phyloP scores from a whole-genome alignment of 1,284 basidiomycete genomes.

The Neotropicomus parvogracilis region DNA sequence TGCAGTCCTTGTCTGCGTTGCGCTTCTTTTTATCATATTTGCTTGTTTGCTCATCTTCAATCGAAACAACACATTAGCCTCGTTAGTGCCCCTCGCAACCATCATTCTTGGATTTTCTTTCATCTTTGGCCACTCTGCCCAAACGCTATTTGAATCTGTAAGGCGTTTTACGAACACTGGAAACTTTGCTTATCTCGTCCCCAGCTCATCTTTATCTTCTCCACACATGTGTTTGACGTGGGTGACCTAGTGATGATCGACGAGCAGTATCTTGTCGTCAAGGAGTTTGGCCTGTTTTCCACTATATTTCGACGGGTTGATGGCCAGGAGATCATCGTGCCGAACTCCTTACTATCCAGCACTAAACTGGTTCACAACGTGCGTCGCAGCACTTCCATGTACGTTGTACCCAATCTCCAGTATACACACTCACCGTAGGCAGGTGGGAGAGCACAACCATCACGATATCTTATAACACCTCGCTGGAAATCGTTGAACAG shows the following conservation, averaged over 20 bases:
- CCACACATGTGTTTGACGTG: conserved; percentile 75
- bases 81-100: conserved; percentile 77
- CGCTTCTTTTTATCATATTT: conserved; percentile 63
- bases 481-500: conserved; percentile 66
- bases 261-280: conserved; percentile 43
- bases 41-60: conserved; percentile 80
- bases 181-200: not conserved
- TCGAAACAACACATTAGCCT: conserved; percentile 63
- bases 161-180: conserved; percentile 21
- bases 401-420: conserved; percentile 22
- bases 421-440: conserved; percentile 6
- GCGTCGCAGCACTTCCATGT: conserved; percentile 73
- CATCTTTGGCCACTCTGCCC: conserved; percentile 80
- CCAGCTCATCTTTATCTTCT: conserved; percentile 80
- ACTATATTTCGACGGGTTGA: conserved; percentile 78
- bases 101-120: conserved; percentile 79
- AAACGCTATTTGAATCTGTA: conserved; percentile 78
- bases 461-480: conserved; percentile 61
- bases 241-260: conserved; percentile 80
- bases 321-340: conserved; percentile 77
- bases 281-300: conserved; percentile 79
- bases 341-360: conserved; percentile 72
- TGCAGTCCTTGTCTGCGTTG: conserved; percentile 63
- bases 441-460: conserved; percentile 78
- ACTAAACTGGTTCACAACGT: conserved; percentile 78